These are phyloP conservation scores for Eucalyptus sp. DNA, from an alignment of 345 rosid species.

Conservation along the genomic window DNA sequence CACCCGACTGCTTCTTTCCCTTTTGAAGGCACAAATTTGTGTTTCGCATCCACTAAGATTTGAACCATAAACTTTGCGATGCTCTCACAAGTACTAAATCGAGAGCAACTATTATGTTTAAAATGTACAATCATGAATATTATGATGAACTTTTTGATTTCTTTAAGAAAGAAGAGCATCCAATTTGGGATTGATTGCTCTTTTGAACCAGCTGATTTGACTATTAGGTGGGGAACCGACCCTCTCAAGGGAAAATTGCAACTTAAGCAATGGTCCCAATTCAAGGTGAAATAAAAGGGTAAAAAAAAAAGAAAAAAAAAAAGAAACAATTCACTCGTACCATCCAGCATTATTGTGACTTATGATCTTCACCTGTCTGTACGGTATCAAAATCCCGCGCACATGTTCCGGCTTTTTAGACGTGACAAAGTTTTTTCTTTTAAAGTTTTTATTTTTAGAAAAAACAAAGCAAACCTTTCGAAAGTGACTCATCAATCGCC, in stretches of 20 bases:
- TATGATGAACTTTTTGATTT: not conserved
- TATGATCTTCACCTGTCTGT: not conserved
- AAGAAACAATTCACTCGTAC: not conserved
- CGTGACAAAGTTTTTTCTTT: not conserved
- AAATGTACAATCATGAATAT: not conserved
- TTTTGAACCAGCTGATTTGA: not conserved
- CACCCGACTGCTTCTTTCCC: not conserved
- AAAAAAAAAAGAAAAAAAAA: accelerated
- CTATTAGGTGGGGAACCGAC: not conserved
- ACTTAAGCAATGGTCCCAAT: not conserved
- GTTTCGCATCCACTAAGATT: not conserved
- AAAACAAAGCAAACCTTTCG: not conserved
- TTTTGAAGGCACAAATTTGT: not conserved
- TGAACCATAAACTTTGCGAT: not conserved
- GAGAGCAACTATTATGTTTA: not conserved
- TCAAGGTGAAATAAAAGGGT: not conserved
- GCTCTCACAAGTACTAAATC: not conserved
- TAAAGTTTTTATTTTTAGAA: not conserved
- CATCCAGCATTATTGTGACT: not conserved
- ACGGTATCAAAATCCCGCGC: not conserved
- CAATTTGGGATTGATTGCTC: not conserved
- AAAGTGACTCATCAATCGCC: not conserved
- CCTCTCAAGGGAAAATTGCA: too few species aligned
- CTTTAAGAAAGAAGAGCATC: not conserved
- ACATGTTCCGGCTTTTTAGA: not conserved